Percentiles rank a stretch among this genome's conserved stretches.
phyloP scores from a whole-genome alignment of 2,329 filamentous ascomycete genomes.

The Diplodia seriata region DNA sequence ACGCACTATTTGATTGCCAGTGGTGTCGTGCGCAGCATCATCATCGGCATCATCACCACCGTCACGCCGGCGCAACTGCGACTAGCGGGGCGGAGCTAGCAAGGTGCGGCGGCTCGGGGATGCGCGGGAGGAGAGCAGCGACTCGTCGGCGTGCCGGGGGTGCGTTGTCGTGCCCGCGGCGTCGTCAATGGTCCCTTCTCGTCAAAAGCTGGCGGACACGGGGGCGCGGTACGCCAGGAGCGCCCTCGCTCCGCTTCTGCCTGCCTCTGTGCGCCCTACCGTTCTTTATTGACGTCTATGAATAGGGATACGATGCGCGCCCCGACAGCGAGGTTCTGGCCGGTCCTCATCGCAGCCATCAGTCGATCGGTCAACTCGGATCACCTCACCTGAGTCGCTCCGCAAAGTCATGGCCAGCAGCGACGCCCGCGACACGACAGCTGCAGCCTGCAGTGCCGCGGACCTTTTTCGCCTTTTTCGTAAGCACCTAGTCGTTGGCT shows the following conservation, averaged over 20 bases:
- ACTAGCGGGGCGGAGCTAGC: conserved; percentile 27
- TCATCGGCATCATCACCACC: conserved; percentile 18
- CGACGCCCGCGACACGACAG: conserved; percentile 18
- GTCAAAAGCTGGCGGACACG: background rate
- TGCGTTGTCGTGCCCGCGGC: conserved; percentile 9
- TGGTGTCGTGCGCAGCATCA: conserved; percentile 21
- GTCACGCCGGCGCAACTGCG: conserved; percentile 18
- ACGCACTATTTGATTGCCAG: conserved; percentile 7
- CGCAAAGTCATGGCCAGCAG: background rate
- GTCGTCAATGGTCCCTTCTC: background rate
- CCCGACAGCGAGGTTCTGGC: conserved; percentile 21
- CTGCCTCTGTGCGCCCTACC: conserved; percentile 26
- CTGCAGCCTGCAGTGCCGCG: conserved; percentile 20
- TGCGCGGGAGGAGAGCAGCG: conserved; percentile 24
- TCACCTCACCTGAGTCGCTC: conserved; percentile 30
- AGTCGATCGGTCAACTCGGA: conserved; percentile 23
- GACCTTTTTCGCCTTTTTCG: background rate
- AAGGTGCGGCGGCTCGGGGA: conserved; percentile 28
- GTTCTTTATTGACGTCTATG: conserved; percentile 28
- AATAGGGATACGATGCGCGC: conserved; percentile 30
- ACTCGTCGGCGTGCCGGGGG: conserved; percentile 8
- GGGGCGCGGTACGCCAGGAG: conserved; percentile 18
- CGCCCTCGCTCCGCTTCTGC: conserved; percentile 20
- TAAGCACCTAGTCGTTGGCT: conserved; percentile 8
- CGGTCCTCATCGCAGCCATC: conserved; percentile 22